Conservation (phyloP, 2,329 filamentous ascomycete species). For the Emmonsia crescens region DNA sequence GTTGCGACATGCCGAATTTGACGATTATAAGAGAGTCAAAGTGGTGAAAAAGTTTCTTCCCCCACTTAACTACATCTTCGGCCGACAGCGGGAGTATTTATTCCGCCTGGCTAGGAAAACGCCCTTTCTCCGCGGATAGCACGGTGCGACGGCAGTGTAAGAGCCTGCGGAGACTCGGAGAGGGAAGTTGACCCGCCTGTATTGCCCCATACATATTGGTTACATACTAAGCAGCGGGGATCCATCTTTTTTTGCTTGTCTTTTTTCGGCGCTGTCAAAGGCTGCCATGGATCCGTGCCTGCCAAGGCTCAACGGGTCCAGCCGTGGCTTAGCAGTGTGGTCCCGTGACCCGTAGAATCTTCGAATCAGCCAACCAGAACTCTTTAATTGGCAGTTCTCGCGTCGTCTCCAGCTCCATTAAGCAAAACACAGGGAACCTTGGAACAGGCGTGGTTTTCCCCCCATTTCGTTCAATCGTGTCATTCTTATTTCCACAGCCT, state of each 20-base stretch:
- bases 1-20: not conserved
- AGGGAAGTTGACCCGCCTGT: not conserved
- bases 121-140: constrained; percentile 4
- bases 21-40: not conserved
- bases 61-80: not conserved
- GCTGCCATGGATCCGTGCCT: too few relatives aligned
- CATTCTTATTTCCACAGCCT: too few relatives aligned
- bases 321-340: not conserved
- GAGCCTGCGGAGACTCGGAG: not conserved
- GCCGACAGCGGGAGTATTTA: not conserved
- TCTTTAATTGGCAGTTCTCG: constrained; percentile 4
- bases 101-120: too few relatives aligned
- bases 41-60: not conserved
- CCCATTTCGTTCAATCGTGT: not conserved
- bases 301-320: not conserved
- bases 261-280: too few relatives aligned
- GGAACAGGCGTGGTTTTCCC: not conserved
- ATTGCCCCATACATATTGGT: too few relatives aligned
- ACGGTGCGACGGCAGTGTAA: not conserved
- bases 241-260: not conserved
- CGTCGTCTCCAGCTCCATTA: constrained; percentile 14
- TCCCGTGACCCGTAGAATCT: not conserved
- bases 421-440: not conserved
- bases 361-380: constrained; percentile 21
- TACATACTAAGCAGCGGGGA: too few relatives aligned